Evolutionary conservation across 1,139 yeast genomes (phyloP).

Genomic region (Komagataea norvegica): DNA sequence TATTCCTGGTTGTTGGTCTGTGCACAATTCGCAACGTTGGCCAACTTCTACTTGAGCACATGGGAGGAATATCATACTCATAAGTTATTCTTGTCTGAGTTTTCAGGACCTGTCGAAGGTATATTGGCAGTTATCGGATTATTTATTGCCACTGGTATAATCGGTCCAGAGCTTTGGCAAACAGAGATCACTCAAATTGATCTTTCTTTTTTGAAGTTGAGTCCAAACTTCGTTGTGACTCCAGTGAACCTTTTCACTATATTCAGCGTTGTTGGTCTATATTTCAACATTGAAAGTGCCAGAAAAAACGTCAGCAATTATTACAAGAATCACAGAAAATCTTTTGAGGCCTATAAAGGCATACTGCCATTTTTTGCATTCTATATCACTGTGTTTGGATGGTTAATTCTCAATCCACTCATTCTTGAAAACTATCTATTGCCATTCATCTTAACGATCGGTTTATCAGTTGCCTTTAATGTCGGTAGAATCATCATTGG

Average conservation of each 20-base stretch:
- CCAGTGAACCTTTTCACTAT: constrained; percentile 42
- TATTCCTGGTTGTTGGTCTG: constrained; percentile 57
- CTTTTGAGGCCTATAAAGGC: constrained; percentile 52
- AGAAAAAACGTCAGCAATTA: constrained; percentile 60
- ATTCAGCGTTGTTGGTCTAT: constrained; percentile 52
- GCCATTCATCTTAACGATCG: constrained; percentile 65
- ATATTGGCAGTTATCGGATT: constrained; percentile 58
- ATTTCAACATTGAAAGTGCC: constrained; percentile 71
- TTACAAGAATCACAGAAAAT: constrained; percentile 37
- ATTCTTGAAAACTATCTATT: constrained; percentile 45
- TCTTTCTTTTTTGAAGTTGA: constrained; percentile 22
- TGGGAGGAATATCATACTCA: constrained; percentile 98
- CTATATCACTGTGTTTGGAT: constrained; percentile 49
- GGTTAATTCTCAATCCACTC: constrained; percentile 41
- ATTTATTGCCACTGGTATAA: constrained; percentile 57
- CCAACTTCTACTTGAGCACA: constrained; percentile 83
- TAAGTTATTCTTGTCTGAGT: constrained; percentile 67
- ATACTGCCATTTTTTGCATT: constrained; percentile 66
- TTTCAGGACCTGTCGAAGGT: constrained; percentile 96
- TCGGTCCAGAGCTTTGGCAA: constrained; percentile 71
- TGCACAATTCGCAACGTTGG: constrained; percentile 70
- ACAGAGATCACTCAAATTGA: constrained; percentile 21
- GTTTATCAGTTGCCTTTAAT: constrained; percentile 71
- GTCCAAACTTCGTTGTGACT: constrained; percentile 25
- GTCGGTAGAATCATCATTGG: constrained; percentile 90